Conservation (phyloP, 2,329 filamentous ascomycete genomes). For the Sclerotinia borealis region DNA sequence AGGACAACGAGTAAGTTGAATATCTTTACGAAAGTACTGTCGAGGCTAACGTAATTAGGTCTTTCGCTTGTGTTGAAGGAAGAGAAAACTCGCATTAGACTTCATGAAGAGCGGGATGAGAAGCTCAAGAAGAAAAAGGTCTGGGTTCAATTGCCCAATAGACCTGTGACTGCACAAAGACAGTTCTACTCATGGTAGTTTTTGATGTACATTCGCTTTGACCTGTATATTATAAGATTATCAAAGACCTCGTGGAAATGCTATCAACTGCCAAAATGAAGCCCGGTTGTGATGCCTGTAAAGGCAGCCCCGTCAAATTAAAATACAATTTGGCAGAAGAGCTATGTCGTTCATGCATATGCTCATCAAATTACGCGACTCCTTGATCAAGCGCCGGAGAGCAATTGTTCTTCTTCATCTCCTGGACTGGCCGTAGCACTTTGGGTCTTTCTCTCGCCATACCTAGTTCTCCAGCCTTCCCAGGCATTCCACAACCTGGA, state of each 20-base stretch:
- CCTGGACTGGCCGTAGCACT: conserved; percentile 8
- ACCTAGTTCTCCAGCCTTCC: conserved; percentile 13
- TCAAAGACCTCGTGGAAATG: background rate
- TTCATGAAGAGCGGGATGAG: conserved; percentile 69
- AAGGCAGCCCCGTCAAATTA: background rate
- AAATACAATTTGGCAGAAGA: background rate
- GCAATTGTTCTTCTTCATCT: conserved; percentile 15
- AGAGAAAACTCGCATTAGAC: conserved; percentile 79
- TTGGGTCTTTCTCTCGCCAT: conserved; percentile 6
- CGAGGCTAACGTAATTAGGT: conserved; percentile 40
- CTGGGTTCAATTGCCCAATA: conserved; percentile 84
- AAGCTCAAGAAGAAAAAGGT: conserved; percentile 70
- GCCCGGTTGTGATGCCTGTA: background rate
- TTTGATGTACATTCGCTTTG: background rate
- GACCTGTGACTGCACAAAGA: conserved; percentile 74
- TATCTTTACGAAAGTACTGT: background rate
- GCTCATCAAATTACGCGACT: background rate
- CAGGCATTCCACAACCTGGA: conserved; percentile 17
- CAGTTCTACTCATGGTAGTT: conserved; percentile 87
- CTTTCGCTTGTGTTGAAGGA: conserved; percentile 85
- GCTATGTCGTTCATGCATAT: background rate
- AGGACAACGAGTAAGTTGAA: conserved; percentile 66
- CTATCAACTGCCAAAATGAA: background rate
- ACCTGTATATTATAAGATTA: conserved; percentile 9
- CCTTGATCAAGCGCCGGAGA: background rate